Percentiles rank a stretch among this genome's conserved stretches.
These are phyloP conservation scores for Aspergillus piperis DNA, from an alignment of 2,329 filamentous ascomycete genomes.

Conservation along the genomic window DNA sequence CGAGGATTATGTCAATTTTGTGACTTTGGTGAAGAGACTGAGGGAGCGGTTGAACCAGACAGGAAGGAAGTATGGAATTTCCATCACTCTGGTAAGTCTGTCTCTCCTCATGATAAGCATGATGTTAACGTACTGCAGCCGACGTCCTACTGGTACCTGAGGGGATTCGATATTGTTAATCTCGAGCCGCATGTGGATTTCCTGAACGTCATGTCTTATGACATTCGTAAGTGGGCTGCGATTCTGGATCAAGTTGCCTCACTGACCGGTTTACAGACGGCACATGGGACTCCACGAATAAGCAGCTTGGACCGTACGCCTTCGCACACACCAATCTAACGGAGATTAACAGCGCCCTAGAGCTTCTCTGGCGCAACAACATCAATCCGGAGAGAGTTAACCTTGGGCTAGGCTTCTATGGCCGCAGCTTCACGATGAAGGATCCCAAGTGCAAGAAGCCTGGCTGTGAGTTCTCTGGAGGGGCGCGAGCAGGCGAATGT, in stretches of 20 bases:
- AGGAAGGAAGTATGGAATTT: conserved; percentile 3
- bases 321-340: conserved; percentile 30
- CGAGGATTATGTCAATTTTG: conserved; percentile 14
- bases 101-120: neutral
- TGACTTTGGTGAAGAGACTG: conserved; percentile 12
- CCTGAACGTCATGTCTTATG: conserved; percentile 28
- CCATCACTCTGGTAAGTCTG: conserved; percentile 15
- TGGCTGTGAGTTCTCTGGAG: conserved; percentile 12
- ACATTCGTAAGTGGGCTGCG: conserved; percentile 14
- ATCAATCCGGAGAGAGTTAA: conserved; percentile 45
- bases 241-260: neutral
- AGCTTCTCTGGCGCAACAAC: conserved; percentile 51
- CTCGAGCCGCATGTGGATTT: conserved; percentile 17
- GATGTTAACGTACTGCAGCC: conserved; percentile 5
- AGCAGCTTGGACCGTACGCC: conserved; percentile 14
- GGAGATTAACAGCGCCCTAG: conserved; percentile 34
- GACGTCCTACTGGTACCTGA: conserved; percentile 19
- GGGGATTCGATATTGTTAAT: conserved; percentile 14
- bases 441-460: conserved; percentile 8
- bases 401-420: conserved; percentile 53
- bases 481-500: conserved; percentile 9
- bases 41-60: conserved; percentile 3
- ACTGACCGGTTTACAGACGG: conserved; percentile 15
- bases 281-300: conserved; percentile 24
- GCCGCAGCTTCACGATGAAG: conserved; percentile 24